Evolutionary conservation across 2,329 filamentous ascomycete species (phyloP).

Genomic region (Xylariomycetidae sp.): DNA sequence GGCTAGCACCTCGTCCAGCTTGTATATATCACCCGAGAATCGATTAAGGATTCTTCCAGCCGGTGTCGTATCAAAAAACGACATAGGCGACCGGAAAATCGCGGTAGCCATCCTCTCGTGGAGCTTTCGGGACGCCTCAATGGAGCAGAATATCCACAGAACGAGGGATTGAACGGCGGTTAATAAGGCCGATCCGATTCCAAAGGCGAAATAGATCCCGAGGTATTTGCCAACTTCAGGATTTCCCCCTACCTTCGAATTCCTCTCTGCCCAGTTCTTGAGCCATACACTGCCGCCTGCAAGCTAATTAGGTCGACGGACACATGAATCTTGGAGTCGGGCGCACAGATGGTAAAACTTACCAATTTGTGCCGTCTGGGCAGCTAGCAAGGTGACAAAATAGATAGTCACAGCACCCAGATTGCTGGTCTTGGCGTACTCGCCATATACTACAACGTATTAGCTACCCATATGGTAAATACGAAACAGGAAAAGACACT

Average conservation of each 20-base stretch:
- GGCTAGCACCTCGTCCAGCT: constrained; percentile 87
- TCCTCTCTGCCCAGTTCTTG: constrained; percentile 84
- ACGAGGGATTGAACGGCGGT: constrained; percentile 91
- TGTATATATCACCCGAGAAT: constrained; percentile 84
- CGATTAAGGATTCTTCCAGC: constrained; percentile 94
- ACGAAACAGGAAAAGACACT: too few relatives aligned
- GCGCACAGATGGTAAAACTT: too few relatives aligned
- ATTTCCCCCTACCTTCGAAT: constrained; percentile 64
- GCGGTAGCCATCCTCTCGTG: constrained; percentile 97
- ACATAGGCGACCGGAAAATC: constrained; percentile 97
- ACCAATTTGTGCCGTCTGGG: constrained; percentile 80
- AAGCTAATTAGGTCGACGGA: too few relatives aligned
- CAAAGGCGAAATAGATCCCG: constrained; percentile 92
- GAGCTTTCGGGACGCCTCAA: constrained; percentile 94
- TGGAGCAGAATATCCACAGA: constrained; percentile 99
- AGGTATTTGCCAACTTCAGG: constrained; percentile 82
- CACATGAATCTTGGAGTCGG: too few relatives aligned
- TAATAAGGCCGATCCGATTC: constrained; percentile 76
- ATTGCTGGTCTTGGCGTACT: constrained; percentile 95
- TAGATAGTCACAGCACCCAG: constrained; percentile 79
- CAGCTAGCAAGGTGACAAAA: constrained; percentile 67
- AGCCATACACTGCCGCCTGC: constrained; percentile 92
- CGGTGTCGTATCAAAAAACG: constrained; percentile 96
- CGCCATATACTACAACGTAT: too few relatives aligned
- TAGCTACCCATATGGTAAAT: too few relatives aligned